Base-by-base conservation (phyloP, 2,329 filamentous ascomycete genomes). In the Fusarium coffeatum region DNA sequence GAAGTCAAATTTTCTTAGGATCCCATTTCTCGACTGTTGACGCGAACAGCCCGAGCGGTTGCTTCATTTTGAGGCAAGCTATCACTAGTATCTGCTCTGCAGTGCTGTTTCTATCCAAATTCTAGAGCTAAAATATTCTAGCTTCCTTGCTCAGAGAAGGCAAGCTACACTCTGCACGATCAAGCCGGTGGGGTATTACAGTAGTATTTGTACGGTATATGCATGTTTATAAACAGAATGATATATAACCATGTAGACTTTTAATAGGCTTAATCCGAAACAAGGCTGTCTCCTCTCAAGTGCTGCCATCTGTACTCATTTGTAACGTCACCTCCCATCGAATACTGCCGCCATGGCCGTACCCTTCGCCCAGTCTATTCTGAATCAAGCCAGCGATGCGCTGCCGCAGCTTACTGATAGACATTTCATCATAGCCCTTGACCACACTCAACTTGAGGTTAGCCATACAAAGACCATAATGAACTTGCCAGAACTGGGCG, bases 401-500 rank as follows among this genome's bases (percentile, higher is more conserved):
- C 68, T 92, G 90, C 61, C 94, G 88, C 69, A 98, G 80, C 74
- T 91, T 91, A 62, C 86, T 85, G 63, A 97, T 83, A 8, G 90
- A 87, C 16, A 91, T 88, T 66, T 96, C 93, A 45, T 92, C 90
- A 47, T 80, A 83, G 7, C 90, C 91, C 67, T 82, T 83, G 7
- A 82, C 78, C 27, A 97, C 88, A 63, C 90, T 87, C 22, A 99
- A 81, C 79, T 93, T 97, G 71, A 99, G 80, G 77, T 97, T 98
- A 11, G 96, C 96, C 92, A 98, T 97, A 77, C 94, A 97, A 42
- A 98, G 85, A 3, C 95, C 94, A 78, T 98, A 98, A 80, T 99
- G 96, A 16, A 98, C 96, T 83, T 99, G 96, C 96, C 96, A 99
- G 80, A 99, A 97, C 77, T 94, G 90, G 3, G 94, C 95, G 76